phyloP scores from a whole-genome alignment of 495 filamentous ascomycete species.

The Penicillium desertorum region DNA sequence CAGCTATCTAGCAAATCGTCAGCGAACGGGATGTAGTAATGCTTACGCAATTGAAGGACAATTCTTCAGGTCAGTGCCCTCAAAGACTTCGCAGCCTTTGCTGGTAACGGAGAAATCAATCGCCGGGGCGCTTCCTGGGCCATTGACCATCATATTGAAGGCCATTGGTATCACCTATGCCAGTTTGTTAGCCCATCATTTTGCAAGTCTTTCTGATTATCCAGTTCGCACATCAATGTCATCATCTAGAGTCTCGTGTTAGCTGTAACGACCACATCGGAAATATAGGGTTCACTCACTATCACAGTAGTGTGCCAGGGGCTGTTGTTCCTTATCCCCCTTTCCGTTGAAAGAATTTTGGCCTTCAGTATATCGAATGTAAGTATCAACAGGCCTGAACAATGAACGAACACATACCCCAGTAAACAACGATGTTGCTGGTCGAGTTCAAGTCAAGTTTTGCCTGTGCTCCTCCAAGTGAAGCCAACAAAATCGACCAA shows the following conservation, averaged over 20 bases:
- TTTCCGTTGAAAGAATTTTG: constrained; percentile 57
- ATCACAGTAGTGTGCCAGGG: constrained; percentile 57
- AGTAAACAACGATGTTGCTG: constrained; percentile 61
- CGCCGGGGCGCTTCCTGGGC: constrained; percentile 47
- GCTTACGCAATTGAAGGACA: constrained; percentile 64
- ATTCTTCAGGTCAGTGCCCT: constrained; percentile 53
- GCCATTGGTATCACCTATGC: constrained; percentile 59
- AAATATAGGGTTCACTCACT: constrained; percentile 38
- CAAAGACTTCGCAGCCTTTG: constrained; percentile 56
- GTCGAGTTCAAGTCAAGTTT: constrained; percentile 44
- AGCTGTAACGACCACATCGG: not conserved
- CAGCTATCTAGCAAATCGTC: constrained; percentile 14
- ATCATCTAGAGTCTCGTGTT: constrained; percentile 21
- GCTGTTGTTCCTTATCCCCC: constrained; percentile 50
- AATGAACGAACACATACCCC: constrained; percentile 44
- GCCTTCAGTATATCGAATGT: constrained; percentile 33
- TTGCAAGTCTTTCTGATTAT: too few species aligned
- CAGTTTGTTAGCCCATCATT: constrained; percentile 7
- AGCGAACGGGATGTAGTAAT: not conserved
- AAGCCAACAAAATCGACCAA: constrained; percentile 30
- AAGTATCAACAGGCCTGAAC: not conserved
- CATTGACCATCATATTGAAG: constrained; percentile 58
- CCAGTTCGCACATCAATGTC: constrained; percentile 41
- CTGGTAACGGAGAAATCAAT: constrained; percentile 62
- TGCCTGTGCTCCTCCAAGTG: constrained; percentile 37